These are phyloP conservation scores for Chlorokybus atmophyticus DNA, from an alignment of 139 green algal genomes.

Conservation along the genomic window DNA sequence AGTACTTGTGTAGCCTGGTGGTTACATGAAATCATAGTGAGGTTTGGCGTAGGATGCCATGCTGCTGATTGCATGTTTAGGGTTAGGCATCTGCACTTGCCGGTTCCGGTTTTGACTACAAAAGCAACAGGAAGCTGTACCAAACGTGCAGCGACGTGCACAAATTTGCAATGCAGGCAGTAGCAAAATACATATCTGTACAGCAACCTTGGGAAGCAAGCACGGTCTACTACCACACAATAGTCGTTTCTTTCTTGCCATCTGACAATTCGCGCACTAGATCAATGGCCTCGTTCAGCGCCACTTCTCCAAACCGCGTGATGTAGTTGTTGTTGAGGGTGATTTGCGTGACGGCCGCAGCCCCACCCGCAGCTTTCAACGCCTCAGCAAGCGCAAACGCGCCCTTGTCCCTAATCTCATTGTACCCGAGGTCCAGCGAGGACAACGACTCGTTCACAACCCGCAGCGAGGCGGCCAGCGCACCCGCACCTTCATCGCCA, in stretches of 20 bases:
- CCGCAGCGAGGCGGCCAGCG: conserved; percentile 34
- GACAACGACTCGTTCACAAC: conserved; percentile 59
- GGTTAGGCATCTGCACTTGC: too few relatives aligned
- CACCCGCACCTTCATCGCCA: conserved; percentile 42
- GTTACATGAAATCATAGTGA: too few relatives aligned
- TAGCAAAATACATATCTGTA: too few relatives aligned
- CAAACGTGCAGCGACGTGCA: too few relatives aligned
- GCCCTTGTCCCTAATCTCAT: conserved; percentile 95
- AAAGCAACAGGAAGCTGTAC: too few relatives aligned
- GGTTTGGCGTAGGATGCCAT: too few relatives aligned
- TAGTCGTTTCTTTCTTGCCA: conserved; percentile 25
- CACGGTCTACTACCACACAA: too few relatives aligned
- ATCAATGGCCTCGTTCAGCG: conserved; percentile 81
- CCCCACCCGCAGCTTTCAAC: conserved; percentile 75
- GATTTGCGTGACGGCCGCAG: conserved; percentile 61
- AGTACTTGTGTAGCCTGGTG: too few relatives aligned
- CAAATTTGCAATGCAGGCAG: too few relatives aligned
- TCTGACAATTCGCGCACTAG: conserved; percentile 83
- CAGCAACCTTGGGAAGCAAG: too few relatives aligned
- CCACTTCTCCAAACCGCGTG: conserved; percentile 79
- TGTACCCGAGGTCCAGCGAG: conserved; percentile 94
- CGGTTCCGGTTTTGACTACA: too few relatives aligned
- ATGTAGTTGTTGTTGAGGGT: conserved; percentile 91
- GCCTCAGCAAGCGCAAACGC: conserved; percentile 84
- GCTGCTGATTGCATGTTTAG: too few relatives aligned